These are phyloP conservation scores for Pseudocercospora macadamiae DNA, from an alignment of 2,329 filamentous ascomycete species.

Conservation along the genomic window DNA sequence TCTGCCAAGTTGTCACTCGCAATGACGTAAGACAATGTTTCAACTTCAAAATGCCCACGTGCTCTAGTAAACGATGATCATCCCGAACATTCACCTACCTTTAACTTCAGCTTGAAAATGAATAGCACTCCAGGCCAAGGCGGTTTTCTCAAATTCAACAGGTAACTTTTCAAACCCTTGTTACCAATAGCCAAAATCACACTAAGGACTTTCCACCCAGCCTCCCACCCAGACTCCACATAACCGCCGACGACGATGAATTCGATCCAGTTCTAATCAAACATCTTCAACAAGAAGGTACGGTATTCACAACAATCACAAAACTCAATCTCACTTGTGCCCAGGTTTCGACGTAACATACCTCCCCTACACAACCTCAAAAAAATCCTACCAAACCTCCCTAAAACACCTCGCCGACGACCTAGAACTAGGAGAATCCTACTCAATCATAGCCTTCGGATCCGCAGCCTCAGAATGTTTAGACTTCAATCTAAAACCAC, in stretches of 20 bases:
- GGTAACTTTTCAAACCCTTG: constrained; percentile 9
- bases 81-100: constrained; percentile 6
- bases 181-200: background rate
- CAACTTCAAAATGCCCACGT: too few relatives aligned
- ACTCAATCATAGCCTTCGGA: constrained; percentile 44
- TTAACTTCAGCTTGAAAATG: background rate
- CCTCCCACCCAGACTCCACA: constrained; percentile 38
- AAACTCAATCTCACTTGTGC: too few relatives aligned
- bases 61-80: background rate
- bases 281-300: constrained; percentile 47
- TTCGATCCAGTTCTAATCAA: constrained; percentile 43
- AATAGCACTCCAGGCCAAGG: constrained; percentile 9
- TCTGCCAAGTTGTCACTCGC: too few relatives aligned
- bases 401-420: constrained; percentile 44
- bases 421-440: constrained; percentile 39
- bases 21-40: too few relatives aligned
- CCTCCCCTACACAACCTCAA: constrained; percentile 36
- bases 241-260: constrained; percentile 44
- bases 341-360: constrained; percentile 47
- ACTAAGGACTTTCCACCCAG: constrained; percentile 12
- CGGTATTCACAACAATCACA: too few relatives aligned
- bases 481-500: constrained; percentile 45
- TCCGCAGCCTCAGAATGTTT: constrained; percentile 45
- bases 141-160: constrained; percentile 35
- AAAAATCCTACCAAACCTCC: constrained; percentile 37